Evolutionary conservation across 2,329 filamentous ascomycete species (phyloP), one percentile per base, ranked within the genome.

Genomic region (Alternaria triticimaculans): DNA sequence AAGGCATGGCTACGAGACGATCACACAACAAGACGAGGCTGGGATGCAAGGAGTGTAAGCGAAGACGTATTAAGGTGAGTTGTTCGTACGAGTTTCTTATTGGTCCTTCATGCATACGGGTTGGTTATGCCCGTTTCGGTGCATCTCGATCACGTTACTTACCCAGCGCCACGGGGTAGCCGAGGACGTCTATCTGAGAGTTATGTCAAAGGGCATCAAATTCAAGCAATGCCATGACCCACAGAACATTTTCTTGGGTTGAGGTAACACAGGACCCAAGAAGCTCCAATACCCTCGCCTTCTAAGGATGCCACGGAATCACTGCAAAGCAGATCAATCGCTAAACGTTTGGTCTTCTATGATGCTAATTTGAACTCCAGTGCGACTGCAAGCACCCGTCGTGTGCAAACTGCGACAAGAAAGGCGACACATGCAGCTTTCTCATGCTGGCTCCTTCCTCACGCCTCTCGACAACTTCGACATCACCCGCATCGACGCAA

Each of bases 1-100:
- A 43, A 49, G 48, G 26, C 41, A 76, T 76, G 73, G 65, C 73
- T 23, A 78, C 76, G 9, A 75, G 76, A 53, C 74, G 69, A 58
- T 62, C 76, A 44, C 77, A 80, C 51, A 78, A 75, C 64, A 80
- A 80, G 62, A 76, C 77, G 14, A 74, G 77, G 58, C 48, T 78
- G 56, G 77, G 77, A 3, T 80, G 77, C 44, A 69, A 69, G 28
- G 72, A 77, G 48, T 80, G 77, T 53, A 80, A 80, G 62, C 72
- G 69, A 50, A 71, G 76, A 69, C 69, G 77, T 49, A 77, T 80
- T 53, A 80, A 80, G 69, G 76, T 77, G 68, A 63, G 68, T 60
- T 6, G 28, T 33, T n/a, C 14, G 60, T 12, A 20, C 8, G 26
- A 28, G 20, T 55, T 12, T 54, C 21, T 49, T 25, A 18, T 6